Percentiles rank a stretch among this genome's conserved stretches.
Evolutionary conservation across 371 early-diverging fungal genomes (phyloP).

Genomic region (Choanephora cucurbitarum): DNA sequence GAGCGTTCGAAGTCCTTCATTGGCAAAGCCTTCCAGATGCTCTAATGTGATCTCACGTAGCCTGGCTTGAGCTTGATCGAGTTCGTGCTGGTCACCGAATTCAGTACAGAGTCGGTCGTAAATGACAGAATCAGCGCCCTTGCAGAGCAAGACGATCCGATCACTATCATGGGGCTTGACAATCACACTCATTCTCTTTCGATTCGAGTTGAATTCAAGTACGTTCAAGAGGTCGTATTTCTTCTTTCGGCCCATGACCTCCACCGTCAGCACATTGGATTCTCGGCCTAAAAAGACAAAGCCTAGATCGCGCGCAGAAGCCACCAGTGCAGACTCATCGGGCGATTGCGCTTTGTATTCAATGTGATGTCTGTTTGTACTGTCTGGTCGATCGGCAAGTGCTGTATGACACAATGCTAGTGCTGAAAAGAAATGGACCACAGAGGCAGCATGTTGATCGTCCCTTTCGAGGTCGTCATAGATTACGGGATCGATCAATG

Average conservation of each 20-base stretch:
- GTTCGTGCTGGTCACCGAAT: constrained; percentile 43
- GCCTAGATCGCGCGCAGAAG: constrained; percentile 82
- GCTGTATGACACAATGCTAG: constrained; percentile 93
- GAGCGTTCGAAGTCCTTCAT: constrained; percentile 84
- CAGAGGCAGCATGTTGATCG: constrained; percentile 26
- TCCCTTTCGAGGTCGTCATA: constrained; percentile 35
- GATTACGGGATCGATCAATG: constrained; percentile 46
- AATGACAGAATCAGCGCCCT: constrained; percentile 97
- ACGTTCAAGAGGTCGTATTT: constrained; percentile 58
- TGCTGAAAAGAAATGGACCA: constrained; percentile 72
- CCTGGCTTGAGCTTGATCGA: constrained; percentile 43
- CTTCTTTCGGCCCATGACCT: constrained; percentile 35
- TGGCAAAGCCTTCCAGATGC: constrained; percentile 77
- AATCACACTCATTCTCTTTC: constrained; percentile 89
- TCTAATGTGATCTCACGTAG: constrained; percentile 29
- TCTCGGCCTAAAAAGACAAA: constrained; percentile 76
- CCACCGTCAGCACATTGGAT: constrained; percentile 42
- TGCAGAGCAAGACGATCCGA: constrained; percentile 84
- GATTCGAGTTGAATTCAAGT: constrained; percentile 79
- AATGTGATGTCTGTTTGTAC: constrained; percentile 46
- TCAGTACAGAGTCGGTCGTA: constrained; percentile 72
- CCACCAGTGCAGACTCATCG: constrained; percentile 93
- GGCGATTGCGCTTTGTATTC: constrained; percentile 91
- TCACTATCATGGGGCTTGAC: constrained; percentile 66
- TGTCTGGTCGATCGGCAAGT: constrained; percentile 62